Evolutionary conservation across 192 early-diverging fungal species (phyloP), one percentile per base, ranked within the genome.

Genomic region (Coemansia sp.): DNA sequence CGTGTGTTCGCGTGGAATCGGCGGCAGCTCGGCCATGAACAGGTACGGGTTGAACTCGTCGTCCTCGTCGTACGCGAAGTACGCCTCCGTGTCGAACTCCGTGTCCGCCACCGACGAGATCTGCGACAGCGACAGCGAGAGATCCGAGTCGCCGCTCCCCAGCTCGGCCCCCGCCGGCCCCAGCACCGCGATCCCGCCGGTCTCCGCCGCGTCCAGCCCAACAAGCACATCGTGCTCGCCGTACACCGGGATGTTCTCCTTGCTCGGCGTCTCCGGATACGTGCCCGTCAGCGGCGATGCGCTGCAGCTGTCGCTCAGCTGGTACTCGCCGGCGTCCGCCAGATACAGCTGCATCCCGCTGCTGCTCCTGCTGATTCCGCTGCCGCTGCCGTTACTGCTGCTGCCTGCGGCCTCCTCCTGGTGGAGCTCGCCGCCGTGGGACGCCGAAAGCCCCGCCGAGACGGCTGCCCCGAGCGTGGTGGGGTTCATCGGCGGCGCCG

Each of bases 11-110:
- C 74, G 72, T 40, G 86, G 86, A 9, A 89, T 73, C 39, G 88
- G 88, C 16, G 88, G 88, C 65, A 89, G 65, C 4, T 83, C 79
- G 2, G 85, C 84, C 75, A 89, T 89, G 46, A 89, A 89, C 58
- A 79, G 43, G 58, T 85, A 85, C 12, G 77, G 73, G 42, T 74
- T 76, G 65, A 76, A 69, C 51, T 83, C 81, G 37, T 85, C 84
- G 9, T 85, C 76, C 16, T 83, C 80, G 12, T 83, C 81, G 63
- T 75, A 72, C 13, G 60, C 43, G 38, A 71, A 45, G 64, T 74
- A 75, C 58, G 72, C 50, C 53, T 76, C 74, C 0, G 65, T 40
- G 48, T 77, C 79, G 48, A 74, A 43, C 14, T 79, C 76, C 5
- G 77, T 68, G 5, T 64, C 65, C 0, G 64, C 63, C 54, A 75